These are phyloP conservation scores for Abrus precatorius DNA, from an alignment of 306 rosid genomes.

Conservation along the genomic window DNA sequence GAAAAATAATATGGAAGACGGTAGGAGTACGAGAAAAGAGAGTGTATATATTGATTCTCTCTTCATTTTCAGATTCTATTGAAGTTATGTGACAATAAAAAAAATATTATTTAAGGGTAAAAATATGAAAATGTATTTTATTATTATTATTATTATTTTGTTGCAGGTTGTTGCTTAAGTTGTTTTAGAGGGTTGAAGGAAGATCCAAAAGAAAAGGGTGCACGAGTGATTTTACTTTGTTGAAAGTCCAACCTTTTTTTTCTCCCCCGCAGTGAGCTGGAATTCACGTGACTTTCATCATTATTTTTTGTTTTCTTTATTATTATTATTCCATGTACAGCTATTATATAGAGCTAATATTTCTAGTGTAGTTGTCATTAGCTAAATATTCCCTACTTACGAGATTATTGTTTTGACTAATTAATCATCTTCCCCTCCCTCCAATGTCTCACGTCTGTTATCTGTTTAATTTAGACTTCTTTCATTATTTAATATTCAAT, in stretches of 20 bases:
- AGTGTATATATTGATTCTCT: slow-evolving; percentile 59
- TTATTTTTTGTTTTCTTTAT: background rate
- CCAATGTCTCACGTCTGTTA: no score
- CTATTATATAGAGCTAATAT: background rate
- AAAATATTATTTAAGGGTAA: background rate
- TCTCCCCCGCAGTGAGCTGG: background rate
- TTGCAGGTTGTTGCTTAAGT: slow-evolving; percentile 18
- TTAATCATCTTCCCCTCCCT: background rate
- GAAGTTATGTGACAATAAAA: background rate
- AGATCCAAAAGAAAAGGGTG: slow-evolving; percentile 63
- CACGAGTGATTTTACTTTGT: slow-evolving; percentile 9
- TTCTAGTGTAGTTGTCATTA: background rate
- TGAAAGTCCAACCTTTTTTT: background rate
- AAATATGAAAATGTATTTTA: background rate
- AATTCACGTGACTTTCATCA: background rate
- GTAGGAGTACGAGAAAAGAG: slow-evolving; percentile 53
- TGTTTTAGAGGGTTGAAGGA: slow-evolving; percentile 46
- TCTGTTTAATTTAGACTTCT: no score
- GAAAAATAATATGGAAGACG: slow-evolving; percentile 50
- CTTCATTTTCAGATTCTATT: slow-evolving; percentile 42
- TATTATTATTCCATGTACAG: background rate
- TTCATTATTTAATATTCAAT: no score
- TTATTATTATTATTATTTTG: background rate
- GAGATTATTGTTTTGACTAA: background rate
- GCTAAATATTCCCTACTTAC: background rate